phyloP scores from a whole-genome alignment of 2,329 filamentous ascomycete genomes.

The Tolypocladium nubicola region DNA sequence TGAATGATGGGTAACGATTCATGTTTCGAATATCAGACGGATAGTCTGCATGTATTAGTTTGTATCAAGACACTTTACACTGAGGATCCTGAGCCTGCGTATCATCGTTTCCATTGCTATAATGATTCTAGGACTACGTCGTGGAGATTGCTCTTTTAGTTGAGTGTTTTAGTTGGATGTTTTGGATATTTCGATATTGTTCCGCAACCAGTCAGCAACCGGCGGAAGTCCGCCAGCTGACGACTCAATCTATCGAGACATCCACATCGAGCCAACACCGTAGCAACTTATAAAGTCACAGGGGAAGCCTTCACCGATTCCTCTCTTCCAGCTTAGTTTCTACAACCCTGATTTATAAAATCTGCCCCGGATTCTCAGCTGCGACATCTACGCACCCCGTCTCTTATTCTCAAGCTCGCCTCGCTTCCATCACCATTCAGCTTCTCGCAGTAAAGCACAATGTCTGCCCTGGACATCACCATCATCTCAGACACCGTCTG shows the following conservation, averaged over 20 bases:
- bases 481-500: slow-evolving; percentile 77
- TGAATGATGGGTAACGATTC: background rate
- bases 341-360: background rate
- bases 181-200: background rate
- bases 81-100: too few species aligned
- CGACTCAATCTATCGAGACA: background rate
- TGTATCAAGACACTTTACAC: too few species aligned
- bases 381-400: too few species aligned
- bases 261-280: background rate
- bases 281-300: background rate
- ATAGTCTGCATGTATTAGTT: background rate
- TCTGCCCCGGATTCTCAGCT: too few species aligned
- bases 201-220: background rate
- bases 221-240: slow-evolving; percentile 5
- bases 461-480: slow-evolving; percentile 68
- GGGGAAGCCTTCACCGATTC: too few species aligned
- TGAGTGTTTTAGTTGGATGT: too few species aligned
- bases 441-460: slow-evolving; percentile 21
- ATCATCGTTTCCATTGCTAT: too few species aligned
- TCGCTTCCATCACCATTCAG: background rate
- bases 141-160: background rate
- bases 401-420: background rate
- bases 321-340: too few species aligned
- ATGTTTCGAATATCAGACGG: background rate
- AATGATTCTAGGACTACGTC: background rate